A percentile compares a stretch with the other conserved stretches of the same genome.
phyloP scores from a whole-genome alignment of 768 basidiomycete genomes.

The Gloeopeniophorella convolvens region DNA sequence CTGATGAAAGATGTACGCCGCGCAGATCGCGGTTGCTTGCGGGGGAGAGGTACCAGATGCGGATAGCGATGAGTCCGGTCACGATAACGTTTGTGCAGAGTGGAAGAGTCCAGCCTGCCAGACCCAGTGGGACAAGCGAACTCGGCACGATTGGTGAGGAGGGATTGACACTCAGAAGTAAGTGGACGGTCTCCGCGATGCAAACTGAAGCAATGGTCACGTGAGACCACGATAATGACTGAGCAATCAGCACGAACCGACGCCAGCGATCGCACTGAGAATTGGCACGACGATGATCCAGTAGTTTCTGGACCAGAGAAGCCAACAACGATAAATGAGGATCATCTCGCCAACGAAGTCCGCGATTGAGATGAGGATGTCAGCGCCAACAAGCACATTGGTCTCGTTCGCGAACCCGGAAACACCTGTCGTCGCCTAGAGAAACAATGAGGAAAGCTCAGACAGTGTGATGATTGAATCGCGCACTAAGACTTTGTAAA shows the following conservation, averaged over 20 bases:
- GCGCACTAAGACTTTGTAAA: background rate
- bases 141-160: background rate
- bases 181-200: background rate
- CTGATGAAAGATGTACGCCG: background rate
- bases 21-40: background rate
- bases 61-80: background rate
- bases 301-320: constrained; percentile 4
- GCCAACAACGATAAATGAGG: constrained; percentile 36
- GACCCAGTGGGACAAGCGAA: background rate
- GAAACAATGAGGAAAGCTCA: background rate
- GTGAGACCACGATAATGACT: background rate
- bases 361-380: constrained; percentile 31
- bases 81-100: background rate
- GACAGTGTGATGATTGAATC: background rate
- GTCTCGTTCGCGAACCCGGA: constrained; percentile 28
- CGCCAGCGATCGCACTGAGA: background rate
- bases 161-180: background rate
- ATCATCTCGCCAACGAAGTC: constrained; percentile 32
- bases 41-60: background rate
- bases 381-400: constrained; percentile 26
- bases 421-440: constrained; percentile 20
- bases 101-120: background rate
- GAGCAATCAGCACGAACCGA: background rate
- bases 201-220: background rate
- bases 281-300: background rate